A percentile compares a stretch with the other conserved stretches of the same genome.
phyloP scores from a whole-genome alignment of 1,284 basidiomycete genomes.

The Naganishia sp. region DNA sequence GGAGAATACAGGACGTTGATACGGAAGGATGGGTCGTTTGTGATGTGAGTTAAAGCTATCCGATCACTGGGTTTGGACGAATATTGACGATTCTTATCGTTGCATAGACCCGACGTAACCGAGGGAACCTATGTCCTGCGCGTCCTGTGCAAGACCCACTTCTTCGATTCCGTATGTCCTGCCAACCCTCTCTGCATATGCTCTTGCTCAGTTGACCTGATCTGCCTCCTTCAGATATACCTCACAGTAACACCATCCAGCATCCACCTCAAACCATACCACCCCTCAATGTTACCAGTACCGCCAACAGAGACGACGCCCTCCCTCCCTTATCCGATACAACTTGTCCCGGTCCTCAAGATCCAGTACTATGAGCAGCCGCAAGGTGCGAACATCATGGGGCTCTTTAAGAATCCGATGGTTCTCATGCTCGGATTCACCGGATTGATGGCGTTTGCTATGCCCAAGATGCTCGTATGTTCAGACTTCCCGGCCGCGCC shows the following conservation, averaged over 20 bases:
- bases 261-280: constrained; percentile 62
- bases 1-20: constrained; percentile 39
- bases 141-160: constrained; percentile 42
- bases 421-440: constrained; percentile 76
- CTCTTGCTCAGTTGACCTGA: constrained; percentile 9
- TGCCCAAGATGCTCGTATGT: constrained; percentile 76
- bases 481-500: neutral
- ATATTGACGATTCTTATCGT: neutral
- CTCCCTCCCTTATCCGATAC: constrained; percentile 69
- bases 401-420: constrained; percentile 84
- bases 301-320: constrained; percentile 52
- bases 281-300: constrained; percentile 66
- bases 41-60: constrained; percentile 37
- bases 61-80: neutral
- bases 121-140: constrained; percentile 45
- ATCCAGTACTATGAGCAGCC: constrained; percentile 68
- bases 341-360: constrained; percentile 60
- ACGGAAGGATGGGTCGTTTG: constrained; percentile 44
- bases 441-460: constrained; percentile 69
- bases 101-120: constrained; percentile 36
- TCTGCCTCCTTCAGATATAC: constrained; percentile 35
- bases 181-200: too few relatives aligned
- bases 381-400: constrained; percentile 69
- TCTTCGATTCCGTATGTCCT: constrained; percentile 39
- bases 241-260: constrained; percentile 37